Evolutionary conservation across 768 basidiomycete species (phyloP), one percentile per base, ranked within the genome.

Genomic region (Hypsizygus marmoreus): DNA sequence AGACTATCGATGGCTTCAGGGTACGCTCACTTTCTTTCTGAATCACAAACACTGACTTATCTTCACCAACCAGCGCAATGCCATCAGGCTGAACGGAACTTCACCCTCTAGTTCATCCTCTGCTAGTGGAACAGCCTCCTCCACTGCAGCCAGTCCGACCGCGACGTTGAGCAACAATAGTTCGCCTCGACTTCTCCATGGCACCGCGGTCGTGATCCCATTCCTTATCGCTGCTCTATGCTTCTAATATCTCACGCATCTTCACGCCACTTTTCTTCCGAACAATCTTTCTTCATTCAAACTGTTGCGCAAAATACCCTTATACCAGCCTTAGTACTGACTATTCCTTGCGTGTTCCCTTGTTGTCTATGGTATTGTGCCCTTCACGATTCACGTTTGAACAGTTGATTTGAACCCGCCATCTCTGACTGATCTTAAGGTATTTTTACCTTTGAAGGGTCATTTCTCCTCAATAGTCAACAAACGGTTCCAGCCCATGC

Each of bases 41-140:
- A 31, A 4, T 16, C 32, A 31, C 14, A 25, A 46, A 20, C 42
- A 29, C 35, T 37, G 51, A 29, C 51, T n/a, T n/a, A n/a, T n/a
- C n/a, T n/a, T n/a, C n/a, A n/a, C n/a, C n/a, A n/a, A n/a, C n/a
- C 42, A 83, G 81, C 73, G 80, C 39, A 83, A 82, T 51, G 80
- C 81, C 12, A 55, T 70, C 31, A 73, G 80, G 13, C 61, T 84
- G 50, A 81, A 83, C 50, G 80, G 81, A 22, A 81, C 79, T 4
- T 54, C 40, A 1, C 24, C 51, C 14, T 51, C 51, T n/a, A 46
- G 26, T 23, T 30, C 47, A 26, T 23, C 47, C 25, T 34, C 44
- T 24, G 33, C 20, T 11, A 45, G 43, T 23, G 22, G 40, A 19
- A 38, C 54, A 14, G 34, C 31, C 6, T 41, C 47, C 2, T 34